phyloP scores from a whole-genome alignment of 495 filamentous ascomycete genomes.

The Neurospora sp. region DNA sequence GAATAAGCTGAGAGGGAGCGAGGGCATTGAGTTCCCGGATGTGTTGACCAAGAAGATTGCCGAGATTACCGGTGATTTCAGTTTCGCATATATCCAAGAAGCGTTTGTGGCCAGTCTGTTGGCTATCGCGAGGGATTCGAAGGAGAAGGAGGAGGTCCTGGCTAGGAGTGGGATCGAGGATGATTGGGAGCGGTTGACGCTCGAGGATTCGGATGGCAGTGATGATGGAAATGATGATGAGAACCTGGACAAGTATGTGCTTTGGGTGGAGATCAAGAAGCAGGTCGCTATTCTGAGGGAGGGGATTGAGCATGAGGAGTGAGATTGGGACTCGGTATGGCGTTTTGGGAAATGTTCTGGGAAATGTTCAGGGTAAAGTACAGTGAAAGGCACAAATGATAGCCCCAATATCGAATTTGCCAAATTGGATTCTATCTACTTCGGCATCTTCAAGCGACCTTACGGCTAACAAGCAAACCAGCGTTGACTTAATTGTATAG shows the following conservation, averaged over 20 bases:
- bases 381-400: too few relatives aligned
- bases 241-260: constrained; percentile 32
- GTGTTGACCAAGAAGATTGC: constrained; percentile 44
- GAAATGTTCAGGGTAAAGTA: too few relatives aligned
- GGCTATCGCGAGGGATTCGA: constrained; percentile 31
- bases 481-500: too few relatives aligned
- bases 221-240: constrained; percentile 16
- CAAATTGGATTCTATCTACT: too few relatives aligned
- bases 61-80: constrained; percentile 48
- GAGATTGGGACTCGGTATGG: too few relatives aligned
- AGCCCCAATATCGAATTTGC: too few relatives aligned
- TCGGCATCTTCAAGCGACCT: too few relatives aligned
- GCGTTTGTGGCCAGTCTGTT: constrained; percentile 51
- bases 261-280: constrained; percentile 48
- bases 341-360: too few relatives aligned
- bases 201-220: not conserved
- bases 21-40: constrained; percentile 45
- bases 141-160: not conserved
- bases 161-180: constrained; percentile 9
- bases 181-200: constrained; percentile 4
- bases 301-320: constrained; percentile 37
- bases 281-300: constrained; percentile 44
- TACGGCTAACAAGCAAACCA: too few relatives aligned
- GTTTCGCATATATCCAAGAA: constrained; percentile 58
- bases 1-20: constrained; percentile 43